Conservation (phyloP, 1,284 basidiomycete genomes). For the Irpex rosettiformis region DNA sequence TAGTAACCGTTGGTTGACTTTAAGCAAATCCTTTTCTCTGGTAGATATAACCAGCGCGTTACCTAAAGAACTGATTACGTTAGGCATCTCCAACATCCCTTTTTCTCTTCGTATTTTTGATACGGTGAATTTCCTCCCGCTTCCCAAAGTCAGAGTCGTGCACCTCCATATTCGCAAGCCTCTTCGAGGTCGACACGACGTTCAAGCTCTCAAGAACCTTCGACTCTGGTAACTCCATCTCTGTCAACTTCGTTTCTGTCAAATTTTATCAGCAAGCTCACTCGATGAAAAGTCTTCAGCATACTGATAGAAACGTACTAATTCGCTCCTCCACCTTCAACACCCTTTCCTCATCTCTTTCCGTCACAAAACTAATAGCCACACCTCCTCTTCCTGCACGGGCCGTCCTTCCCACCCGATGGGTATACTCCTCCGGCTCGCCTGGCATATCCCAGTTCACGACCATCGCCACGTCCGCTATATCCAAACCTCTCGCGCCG, state of each 20-base stretch:
- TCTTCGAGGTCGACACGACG: constrained; percentile 86
- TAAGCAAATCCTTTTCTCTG: too few relatives aligned
- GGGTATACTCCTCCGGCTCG: constrained; percentile 75
- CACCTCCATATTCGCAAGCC: constrained; percentile 92
- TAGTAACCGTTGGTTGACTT: too few relatives aligned
- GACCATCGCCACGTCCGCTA: constrained; percentile 92
- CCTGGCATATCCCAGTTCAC: constrained; percentile 95
- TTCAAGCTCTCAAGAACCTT: constrained; percentile 87
- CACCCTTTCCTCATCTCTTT: constrained; percentile 86
- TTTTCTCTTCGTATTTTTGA: constrained; percentile 50
- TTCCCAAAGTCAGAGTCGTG: constrained; percentile 91
- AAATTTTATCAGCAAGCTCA: neutral
- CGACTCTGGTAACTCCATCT: constrained; percentile 76
- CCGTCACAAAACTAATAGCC: constrained; percentile 93
- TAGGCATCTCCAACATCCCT: constrained; percentile 20
- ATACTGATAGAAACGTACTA: constrained; percentile 44
- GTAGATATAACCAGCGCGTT: too few relatives aligned
- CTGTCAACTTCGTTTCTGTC: constrained; percentile 71
- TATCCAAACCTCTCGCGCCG: constrained; percentile 91
- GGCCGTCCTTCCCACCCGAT: constrained; percentile 88
- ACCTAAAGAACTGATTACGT: neutral
- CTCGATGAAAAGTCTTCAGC: neutral
- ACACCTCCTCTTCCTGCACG: constrained; percentile 89
- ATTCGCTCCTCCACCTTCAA: constrained; percentile 86
- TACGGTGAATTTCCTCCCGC: constrained; percentile 75